Base-by-base conservation (phyloP, 2,329 filamentous ascomycete species). In the Septoria petroselini region DNA sequence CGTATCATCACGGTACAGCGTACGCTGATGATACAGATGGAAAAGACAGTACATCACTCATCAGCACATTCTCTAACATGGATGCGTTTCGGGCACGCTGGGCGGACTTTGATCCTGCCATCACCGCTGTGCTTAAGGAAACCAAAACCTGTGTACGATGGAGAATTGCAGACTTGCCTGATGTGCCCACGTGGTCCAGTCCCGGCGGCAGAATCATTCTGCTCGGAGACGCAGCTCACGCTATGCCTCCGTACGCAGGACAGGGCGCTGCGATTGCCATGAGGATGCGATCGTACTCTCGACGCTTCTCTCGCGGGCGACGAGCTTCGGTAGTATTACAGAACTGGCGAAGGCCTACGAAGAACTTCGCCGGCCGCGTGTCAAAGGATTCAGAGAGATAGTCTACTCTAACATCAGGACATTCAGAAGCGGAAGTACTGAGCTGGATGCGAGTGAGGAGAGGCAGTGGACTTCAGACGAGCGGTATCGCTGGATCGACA, bases 241-340 rank as follows among this genome's bases (percentile, higher is more conserved):
- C 49, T 14, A 39, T 52, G 4, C 49, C 49, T 27, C 49, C 49
- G 6, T 52, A 52, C 21, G 42, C 49, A 11, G 49, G 49, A 11
- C 49, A 52, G 37, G 49, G 49, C 15, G 49, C 49, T 23, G 49
- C 49, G 2, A 52, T 47, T 37, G 49, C 49, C 8, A 52, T 52
- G 14, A 52, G 14, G 49, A 52, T 33, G 49, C 42, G 15, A 42
- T 42, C 1, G 29, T 52, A 1, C 49, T 52, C 15, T 29, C 49
- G 1, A 41, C 38, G 9, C 38, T 52, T 8, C 11, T 52, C 3
- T 35, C 42, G 8, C 27, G 17, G 15, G 21, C 37, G 12, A 19
- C 11, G n/a, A 9, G 12, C 14, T 31, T 33, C 12, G 25, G 27
- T 11, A 29, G 34, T 9, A 19, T 39, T 11, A n/a, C n/a, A 12